Base-by-base conservation (phyloP, 345 rosid species). In the Gossypium sturtianum region DNA sequence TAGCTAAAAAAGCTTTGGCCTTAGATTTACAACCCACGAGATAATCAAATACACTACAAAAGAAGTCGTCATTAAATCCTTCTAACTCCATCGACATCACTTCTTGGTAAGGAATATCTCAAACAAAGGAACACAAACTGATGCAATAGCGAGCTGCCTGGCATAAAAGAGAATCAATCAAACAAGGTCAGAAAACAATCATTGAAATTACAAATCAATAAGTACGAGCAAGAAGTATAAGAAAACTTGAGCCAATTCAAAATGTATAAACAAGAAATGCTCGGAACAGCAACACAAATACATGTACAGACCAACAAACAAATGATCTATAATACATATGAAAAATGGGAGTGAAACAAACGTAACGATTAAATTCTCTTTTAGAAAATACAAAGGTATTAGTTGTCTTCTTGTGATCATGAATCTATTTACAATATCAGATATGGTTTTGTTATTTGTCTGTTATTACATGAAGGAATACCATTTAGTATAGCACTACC, bases 71-170 rank as follows among this genome's bases (percentile, higher is more conserved):
- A 25, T 25, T 25, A 25, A 25, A 25, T 25, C 27, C 27, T 25
- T 25, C 3, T 25, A 25, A 25, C 27, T 25, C 27, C 27, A 25
- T 25, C 27, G 2, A 25, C 0, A 2, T 25, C 27, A 25, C 27
- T 25, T 25, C 27, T 25, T n/a, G n/a, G n/a, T n/a, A 72, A 94
- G 83, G 80, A 89, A 94, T 76, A 94, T 87, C 86, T 94, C 98
- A 80, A 94, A 94, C 77, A 94, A 78, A 9, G 97, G 98, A 71
- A 79, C 84, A 74, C 97, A 93, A 11, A 64, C 80, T 7, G 89
- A 86, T 76, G 93, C 86, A 38, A 89, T 79, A 76, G 88, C 87
- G 74, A 92, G 93, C 89, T 88, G 93, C 82, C 98, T 94, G 89
- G 71, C 75, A 86, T 38, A 66, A 71, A 74, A 56, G 12, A 67